These are phyloP conservation scores for Brassica incana DNA, from an alignment of 345 rosid genomes.

Conservation along the genomic window DNA sequence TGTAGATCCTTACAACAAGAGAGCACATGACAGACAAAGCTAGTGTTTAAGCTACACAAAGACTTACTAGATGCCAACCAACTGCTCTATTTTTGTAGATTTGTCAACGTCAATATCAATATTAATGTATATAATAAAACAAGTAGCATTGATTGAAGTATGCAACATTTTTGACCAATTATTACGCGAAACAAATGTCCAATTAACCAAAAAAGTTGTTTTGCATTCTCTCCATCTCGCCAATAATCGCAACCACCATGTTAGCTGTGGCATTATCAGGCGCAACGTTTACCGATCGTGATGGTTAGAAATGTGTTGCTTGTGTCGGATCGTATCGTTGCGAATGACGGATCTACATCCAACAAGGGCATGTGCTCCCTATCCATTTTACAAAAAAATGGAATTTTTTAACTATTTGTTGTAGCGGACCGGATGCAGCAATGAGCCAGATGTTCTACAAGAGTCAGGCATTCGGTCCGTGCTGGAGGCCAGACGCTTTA, in stretches of 20 bases:
- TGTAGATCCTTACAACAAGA: too few relatives aligned
- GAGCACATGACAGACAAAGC: not conserved
- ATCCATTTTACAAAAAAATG: too few relatives aligned
- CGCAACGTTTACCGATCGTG: not conserved
- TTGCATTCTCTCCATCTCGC: not conserved
- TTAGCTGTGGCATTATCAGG: not conserved
- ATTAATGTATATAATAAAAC: not conserved
- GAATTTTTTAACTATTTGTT: too few relatives aligned
- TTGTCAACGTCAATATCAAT: not conserved
- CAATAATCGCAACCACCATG: not conserved
- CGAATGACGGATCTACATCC: too few relatives aligned
- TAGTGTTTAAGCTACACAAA: not conserved
- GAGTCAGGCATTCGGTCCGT: too few relatives aligned
- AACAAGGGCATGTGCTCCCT: too few relatives aligned
- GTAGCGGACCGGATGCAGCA: too few relatives aligned
- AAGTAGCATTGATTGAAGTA: not conserved
- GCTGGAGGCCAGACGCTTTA: too few relatives aligned
- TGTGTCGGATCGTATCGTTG: not conserved
- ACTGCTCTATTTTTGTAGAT: not conserved
- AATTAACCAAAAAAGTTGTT: not conserved
- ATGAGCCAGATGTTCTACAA: too few relatives aligned
- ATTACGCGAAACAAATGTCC: not conserved
- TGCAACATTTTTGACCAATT: not conserved
- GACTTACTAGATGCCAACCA: not conserved
- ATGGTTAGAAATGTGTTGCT: not conserved